Conservation (phyloP, 352 stramenopile genomes). For the Blastocystis sp. region DNA sequence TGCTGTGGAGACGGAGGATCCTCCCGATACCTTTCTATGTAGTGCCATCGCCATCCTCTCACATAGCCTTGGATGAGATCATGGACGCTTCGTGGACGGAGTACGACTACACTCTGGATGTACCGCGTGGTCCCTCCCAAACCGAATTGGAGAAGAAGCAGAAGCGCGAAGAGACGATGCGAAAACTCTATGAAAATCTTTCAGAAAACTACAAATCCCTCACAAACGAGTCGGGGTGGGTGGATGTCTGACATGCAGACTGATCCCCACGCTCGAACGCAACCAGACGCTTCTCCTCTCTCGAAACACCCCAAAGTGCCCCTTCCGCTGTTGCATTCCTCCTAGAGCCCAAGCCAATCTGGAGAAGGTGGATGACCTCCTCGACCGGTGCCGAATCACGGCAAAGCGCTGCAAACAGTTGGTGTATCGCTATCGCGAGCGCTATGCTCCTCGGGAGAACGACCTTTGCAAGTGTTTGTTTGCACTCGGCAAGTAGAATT, state of each 20-base stretch:
- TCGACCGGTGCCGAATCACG: constrained; percentile 14
- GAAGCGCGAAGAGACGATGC: not conserved
- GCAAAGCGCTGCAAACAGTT: not conserved
- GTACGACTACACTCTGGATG: too few relatives aligned
- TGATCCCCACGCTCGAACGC: constrained; percentile 32
- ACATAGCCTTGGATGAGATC: not conserved
- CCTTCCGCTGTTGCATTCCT: not conserved
- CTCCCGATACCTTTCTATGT: not conserved
- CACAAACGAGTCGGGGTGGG: not conserved
- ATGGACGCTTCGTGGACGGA: not conserved
- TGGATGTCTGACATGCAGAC: not conserved
- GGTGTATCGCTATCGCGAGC: not conserved
- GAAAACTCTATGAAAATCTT: not conserved
- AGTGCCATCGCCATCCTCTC: too few relatives aligned
- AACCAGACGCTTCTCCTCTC: not conserved
- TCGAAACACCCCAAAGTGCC: not conserved
- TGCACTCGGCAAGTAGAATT: too few relatives aligned
- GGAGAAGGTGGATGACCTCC: constrained; percentile 31
- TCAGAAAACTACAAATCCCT: not conserved
- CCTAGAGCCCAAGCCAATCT: not conserved
- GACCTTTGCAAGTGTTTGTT: not conserved
- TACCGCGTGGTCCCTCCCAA: not conserved
- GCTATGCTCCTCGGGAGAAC: not conserved
- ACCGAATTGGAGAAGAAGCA: not conserved
- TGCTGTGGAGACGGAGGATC: not conserved